Evolutionary conservation across 257 asterid species (phyloP), one percentile per base, ranked within the genome.

Genomic region (Solanum stenotomum): DNA sequence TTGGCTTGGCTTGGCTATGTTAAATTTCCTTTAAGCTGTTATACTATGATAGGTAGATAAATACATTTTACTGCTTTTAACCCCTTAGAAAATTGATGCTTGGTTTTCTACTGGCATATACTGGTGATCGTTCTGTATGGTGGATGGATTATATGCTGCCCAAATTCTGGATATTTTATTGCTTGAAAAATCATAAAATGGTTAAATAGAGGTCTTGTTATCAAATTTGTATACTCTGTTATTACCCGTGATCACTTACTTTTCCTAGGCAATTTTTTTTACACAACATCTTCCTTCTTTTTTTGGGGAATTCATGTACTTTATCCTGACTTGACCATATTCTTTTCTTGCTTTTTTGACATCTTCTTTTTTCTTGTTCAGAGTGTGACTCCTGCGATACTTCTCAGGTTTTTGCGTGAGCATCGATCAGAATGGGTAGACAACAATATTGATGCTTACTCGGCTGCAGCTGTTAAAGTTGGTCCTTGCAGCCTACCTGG

Each of bases 381-480:
- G 98, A 95, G 95, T 77, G 98, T 95, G 84, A 96, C 98, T 89
- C 98, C 98, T 29, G 96, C 98, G 14, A 92, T 94, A 89, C 94
- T 96, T 67, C 96, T 96, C 5, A 89, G 98, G 89, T 96, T 96
- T 87, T 87, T 96, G 72, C 90, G 98, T 68, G 98, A 96, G 93
- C 98, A 96, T 90, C 91, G 98, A 78, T 96, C 98, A 11, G 98
- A 96, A 90, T 96, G 98, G 98, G 98, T 98, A n/a, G 98, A 95
- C 91, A 95, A 89, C 84, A 94, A 89, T 83, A 92, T 94, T 12
- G 98, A 96, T 88, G 94, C 98, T 52, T 96, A 94, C 92, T 91
- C 98, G 31, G 98, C 98, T 79, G 93, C 95, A 52, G 96, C 98
- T 85, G 87, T 92, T 70, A 96, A 95, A 92, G 90, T 93, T 35